These are phyloP conservation scores for Zygnema circumcarinatum DNA, from an alignment of 139 green algal species.

Conservation along the genomic window DNA sequence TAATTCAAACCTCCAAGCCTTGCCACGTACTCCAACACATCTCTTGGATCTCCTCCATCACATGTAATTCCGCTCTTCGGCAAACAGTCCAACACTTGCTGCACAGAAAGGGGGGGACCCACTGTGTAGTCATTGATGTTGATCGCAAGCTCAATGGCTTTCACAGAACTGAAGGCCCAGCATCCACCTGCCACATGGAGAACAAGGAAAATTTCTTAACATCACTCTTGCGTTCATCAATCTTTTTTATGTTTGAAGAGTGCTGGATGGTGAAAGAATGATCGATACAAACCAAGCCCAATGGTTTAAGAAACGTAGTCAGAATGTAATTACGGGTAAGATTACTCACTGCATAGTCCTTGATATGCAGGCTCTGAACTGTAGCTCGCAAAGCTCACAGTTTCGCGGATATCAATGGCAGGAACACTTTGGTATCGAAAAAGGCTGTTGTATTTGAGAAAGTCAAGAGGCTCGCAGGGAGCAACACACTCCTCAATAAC, in stretches of 20 bases:
- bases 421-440: background rate
- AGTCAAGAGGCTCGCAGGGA: background rate
- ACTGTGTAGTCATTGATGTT: background rate
- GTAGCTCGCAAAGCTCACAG: background rate
- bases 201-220: too few species aligned
- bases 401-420: background rate
- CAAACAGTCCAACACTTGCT: constrained; percentile 10
- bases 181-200: background rate
- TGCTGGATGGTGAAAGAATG: too few species aligned
- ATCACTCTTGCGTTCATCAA: too few species aligned
- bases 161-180: background rate
- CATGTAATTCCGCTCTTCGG: background rate
- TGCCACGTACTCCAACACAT: constrained; percentile 8
- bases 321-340: too few species aligned
- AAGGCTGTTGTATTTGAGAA: background rate
- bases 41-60: background rate
- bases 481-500: background rate
- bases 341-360: background rate
- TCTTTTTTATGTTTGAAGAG: too few species aligned
- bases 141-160: background rate
- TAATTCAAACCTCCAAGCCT: background rate
- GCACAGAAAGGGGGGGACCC: background rate
- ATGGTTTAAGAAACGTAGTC: too few species aligned
- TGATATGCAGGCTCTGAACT: background rate
- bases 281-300: too few species aligned